phyloP scores from a whole-genome alignment of 148 eudicot species.

The Silene uniflora region DNA sequence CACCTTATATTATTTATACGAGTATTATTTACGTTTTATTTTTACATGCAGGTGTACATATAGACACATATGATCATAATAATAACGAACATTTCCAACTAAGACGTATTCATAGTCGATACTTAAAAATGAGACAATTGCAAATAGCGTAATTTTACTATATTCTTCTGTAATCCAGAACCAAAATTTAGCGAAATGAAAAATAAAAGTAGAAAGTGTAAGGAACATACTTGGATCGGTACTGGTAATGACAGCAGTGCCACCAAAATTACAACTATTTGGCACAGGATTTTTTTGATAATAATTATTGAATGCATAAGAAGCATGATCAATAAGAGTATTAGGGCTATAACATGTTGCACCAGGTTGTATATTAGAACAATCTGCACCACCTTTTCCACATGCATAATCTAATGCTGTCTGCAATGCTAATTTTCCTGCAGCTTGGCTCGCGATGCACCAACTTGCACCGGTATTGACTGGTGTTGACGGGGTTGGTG shows the following conservation, averaged over 20 bases:
- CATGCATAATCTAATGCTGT: slow-evolving; percentile 69
- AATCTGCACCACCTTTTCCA: slow-evolving; percentile 58
- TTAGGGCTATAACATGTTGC: slow-evolving; percentile 51
- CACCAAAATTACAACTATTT: slow-evolving; percentile 68
- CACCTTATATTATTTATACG: too few relatives aligned
- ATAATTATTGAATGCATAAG: slow-evolving; percentile 65
- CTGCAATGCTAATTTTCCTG: slow-evolving; percentile 45
- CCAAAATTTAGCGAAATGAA: too few relatives aligned
- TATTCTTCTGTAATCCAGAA: too few relatives aligned
- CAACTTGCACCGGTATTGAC: slow-evolving; percentile 43
- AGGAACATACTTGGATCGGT: slow-evolving; percentile 84
- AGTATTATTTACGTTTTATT: too few relatives aligned
- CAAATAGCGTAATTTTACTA: too few relatives aligned
- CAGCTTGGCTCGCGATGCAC: slow-evolving; percentile 64
- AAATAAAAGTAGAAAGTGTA: too few relatives aligned
- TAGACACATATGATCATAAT: too few relatives aligned
- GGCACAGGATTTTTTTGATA: slow-evolving; percentile 75
- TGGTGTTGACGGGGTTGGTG: slow-evolving; percentile 29
- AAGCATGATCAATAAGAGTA: slow-evolving; percentile 49
- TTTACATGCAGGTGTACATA: too few relatives aligned
- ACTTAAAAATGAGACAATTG: too few relatives aligned
- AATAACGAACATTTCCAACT: too few relatives aligned
- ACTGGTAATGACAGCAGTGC: slow-evolving; percentile 64
- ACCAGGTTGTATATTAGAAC: slow-evolving; percentile 51
- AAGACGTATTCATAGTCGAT: too few relatives aligned